Evolutionary conservation across 2,329 filamentous ascomycete genomes (phyloP).

Genomic region (Calonectria pseudoreteaudii): DNA sequence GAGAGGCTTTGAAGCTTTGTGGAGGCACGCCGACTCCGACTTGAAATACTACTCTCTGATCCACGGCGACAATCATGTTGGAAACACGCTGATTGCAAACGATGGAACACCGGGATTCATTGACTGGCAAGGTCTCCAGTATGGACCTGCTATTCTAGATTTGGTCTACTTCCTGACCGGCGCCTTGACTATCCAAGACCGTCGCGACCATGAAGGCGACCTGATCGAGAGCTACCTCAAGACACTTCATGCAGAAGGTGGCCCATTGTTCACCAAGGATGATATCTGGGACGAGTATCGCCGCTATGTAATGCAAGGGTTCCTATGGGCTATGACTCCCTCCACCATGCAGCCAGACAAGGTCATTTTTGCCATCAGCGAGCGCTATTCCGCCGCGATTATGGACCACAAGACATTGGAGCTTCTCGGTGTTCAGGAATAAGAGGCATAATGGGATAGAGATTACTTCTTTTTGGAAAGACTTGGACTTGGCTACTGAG

Average conservation of each 20-base stretch:
- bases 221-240: conserved; percentile 19
- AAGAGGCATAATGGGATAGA: not conserved
- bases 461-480: not conserved
- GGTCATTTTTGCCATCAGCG: conserved; percentile 14
- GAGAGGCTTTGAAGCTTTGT: conserved; percentile 15
- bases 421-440: conserved; percentile 12
- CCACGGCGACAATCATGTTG: conserved; percentile 22
- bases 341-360: conserved; percentile 21
- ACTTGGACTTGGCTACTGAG: no score
- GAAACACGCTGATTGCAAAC: conserved; percentile 23
- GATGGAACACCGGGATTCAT: conserved; percentile 21
- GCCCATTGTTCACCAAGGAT: conserved; percentile 11
- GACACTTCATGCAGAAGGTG: conserved; percentile 13
- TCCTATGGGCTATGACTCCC: conserved; percentile 21
- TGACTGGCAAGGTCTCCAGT: conserved; percentile 25
- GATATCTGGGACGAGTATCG: conserved; percentile 21
- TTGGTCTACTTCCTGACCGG: conserved; percentile 20
- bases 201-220: not conserved
- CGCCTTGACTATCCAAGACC: conserved; percentile 18
- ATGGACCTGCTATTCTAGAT: conserved; percentile 17
- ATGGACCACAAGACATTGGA: conserved; percentile 21
- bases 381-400: conserved; percentile 17
- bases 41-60: conserved; percentile 12
- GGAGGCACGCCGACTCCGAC: conserved; percentile 22
- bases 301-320: conserved; percentile 22